Conservation (phyloP, 2,329 filamentous ascomycete species). For the Emericellopsis atlantica region DNA sequence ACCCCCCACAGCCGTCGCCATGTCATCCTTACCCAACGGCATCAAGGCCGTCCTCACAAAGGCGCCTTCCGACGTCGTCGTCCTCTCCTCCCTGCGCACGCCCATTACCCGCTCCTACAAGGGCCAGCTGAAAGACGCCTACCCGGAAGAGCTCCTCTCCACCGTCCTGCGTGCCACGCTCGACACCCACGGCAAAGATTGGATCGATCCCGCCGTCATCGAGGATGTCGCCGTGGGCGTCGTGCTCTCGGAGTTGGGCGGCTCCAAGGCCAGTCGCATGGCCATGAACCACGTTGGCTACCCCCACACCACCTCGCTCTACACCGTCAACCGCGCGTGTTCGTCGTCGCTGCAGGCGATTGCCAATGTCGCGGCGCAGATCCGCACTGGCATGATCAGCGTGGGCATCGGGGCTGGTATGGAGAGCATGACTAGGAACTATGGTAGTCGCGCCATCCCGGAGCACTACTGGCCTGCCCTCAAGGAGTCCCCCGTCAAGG, state of each 20-base stretch:
- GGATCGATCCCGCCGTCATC: conserved; percentile 53
- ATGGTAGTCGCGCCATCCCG: conserved; percentile 74
- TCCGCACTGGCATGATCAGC: conserved; percentile 60
- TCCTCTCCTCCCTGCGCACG: conserved; percentile 83
- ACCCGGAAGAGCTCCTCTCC: conserved; percentile 79
- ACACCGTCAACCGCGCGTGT: conserved; percentile 85
- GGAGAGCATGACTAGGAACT: conserved; percentile 95
- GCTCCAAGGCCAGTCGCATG: conserved; percentile 84
- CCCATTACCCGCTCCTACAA: conserved; percentile 75
- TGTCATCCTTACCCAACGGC: conserved; percentile 4
- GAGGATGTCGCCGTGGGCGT: conserved; percentile 80
- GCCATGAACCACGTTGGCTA: conserved; percentile 76
- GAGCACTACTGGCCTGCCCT: conserved; percentile 67
- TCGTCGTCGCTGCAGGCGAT: conserved; percentile 68
- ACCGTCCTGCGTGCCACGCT: conserved; percentile 34
- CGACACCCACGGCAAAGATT: conserved; percentile 58
- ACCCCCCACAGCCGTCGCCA: neutral
- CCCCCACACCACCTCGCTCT: conserved; percentile 58
- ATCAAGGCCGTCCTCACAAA: conserved; percentile 55
- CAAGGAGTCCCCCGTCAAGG: conserved; percentile 47
- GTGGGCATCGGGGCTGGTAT: conserved; percentile 76
- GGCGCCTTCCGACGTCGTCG: conserved; percentile 68
- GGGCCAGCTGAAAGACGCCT: conserved; percentile 74
- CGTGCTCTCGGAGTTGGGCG: conserved; percentile 82
- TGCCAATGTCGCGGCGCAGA: conserved; percentile 59